Evolutionary conservation across 2,329 filamentous ascomycete species (phyloP).

Genomic region (Lachnellula occidentalis): DNA sequence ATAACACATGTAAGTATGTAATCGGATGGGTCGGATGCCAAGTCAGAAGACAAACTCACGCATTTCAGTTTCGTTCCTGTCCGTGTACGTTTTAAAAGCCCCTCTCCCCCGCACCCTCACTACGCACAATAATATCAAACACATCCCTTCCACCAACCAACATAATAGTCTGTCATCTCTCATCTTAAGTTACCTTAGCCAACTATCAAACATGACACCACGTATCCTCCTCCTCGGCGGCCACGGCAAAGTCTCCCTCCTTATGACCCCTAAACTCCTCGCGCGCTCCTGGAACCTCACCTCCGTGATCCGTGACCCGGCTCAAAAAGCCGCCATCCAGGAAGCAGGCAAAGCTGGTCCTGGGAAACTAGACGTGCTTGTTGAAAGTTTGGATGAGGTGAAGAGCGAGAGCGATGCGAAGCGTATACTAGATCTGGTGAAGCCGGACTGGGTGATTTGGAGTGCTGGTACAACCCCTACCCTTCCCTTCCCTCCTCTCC

Average conservation of each 20-base stretch:
- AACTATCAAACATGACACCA: constrained; percentile 4
- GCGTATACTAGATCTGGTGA: constrained; percentile 47
- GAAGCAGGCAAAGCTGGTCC: constrained; percentile 40
- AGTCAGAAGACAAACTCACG: no score
- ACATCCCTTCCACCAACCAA: neutral
- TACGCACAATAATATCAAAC: neutral
- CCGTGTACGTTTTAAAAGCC: no score
- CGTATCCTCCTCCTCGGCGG: constrained; percentile 59
- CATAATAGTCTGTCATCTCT: neutral
- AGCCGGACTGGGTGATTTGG: constrained; percentile 63
- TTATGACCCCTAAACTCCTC: constrained; percentile 71
- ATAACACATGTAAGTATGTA: no score
- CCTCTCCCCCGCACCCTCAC: no score
- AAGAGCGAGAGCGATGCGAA: constrained; percentile 56
- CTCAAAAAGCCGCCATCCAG: constrained; percentile 60
- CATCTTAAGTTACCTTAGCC: neutral
- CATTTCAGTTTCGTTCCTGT: no score
- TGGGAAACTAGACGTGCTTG: constrained; percentile 62
- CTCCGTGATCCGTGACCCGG: constrained; percentile 68
- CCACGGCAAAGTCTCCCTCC: constrained; percentile 72
- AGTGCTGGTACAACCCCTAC: constrained; percentile 48
- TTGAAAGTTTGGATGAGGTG: constrained; percentile 60
- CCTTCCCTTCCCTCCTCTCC: neutral
- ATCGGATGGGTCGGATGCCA: no score
- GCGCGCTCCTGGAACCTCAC: constrained; percentile 71